These are phyloP conservation scores for Epichloe amarillans DNA, from an alignment of 2,329 filamentous ascomycete species.

Conservation along the genomic window DNA sequence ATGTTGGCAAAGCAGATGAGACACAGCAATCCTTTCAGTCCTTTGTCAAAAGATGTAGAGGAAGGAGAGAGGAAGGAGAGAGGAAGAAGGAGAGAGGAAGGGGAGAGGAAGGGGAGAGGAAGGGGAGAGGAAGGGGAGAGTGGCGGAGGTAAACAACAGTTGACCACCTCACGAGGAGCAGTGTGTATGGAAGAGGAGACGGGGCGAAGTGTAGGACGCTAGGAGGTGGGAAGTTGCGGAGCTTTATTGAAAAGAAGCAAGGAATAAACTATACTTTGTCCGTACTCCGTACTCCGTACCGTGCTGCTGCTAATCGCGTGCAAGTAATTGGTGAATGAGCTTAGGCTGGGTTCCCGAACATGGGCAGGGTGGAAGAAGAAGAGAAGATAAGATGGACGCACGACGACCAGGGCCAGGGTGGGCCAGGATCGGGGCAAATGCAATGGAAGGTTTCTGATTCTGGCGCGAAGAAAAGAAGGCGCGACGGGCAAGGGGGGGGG, in stretches of 20 bases:
- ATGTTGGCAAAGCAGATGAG: not conserved
- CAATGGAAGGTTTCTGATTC: no score
- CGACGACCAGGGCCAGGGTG: no score
- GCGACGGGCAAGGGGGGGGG: no score
- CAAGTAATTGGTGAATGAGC: no score
- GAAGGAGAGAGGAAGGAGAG: not conserved
- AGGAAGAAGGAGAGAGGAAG: not conserved
- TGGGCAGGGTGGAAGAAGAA: no score
- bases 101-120: not conserved
- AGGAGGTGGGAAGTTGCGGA: not conserved
- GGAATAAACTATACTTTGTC: not conserved
- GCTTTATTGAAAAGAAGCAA: conserved; percentile 1
- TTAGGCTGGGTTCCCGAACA: no score
- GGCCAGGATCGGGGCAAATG: no score
- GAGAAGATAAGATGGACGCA: no score
- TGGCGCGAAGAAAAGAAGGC: no score
- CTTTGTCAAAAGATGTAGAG: not conserved
- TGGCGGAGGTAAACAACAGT: not conserved
- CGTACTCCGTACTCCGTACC: not conserved
- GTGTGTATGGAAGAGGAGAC: not conserved
- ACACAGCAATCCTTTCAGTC: not conserved
- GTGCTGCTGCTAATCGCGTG: not conserved
- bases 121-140: not conserved
- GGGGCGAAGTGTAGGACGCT: no score
- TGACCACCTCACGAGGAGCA: not conserved